Evolutionary conservation across 2,329 filamentous ascomycete species (phyloP).

Genomic region (Fusarium albidum): DNA sequence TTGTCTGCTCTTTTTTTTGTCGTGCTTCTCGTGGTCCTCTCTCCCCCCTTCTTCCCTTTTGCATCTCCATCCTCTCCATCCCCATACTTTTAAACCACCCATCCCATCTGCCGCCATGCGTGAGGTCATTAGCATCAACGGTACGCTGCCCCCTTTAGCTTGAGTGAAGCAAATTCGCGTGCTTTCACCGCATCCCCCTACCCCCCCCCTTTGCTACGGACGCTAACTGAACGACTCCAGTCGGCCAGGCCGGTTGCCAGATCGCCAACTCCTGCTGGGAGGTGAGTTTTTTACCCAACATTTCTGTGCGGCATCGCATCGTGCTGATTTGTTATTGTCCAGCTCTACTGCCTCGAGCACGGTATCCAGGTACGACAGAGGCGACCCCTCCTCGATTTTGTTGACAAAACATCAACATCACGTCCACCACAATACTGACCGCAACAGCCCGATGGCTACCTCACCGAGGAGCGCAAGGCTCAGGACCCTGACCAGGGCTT

Average conservation of each 20-base stretch:
- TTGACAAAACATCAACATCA: conserved; percentile 32
- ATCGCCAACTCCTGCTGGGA: conserved; percentile 99
- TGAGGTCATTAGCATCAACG: conserved; percentile 99
- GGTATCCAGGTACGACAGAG: conserved; percentile 91
- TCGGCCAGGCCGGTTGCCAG: conserved; percentile 99
- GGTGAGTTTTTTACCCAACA: conserved; percentile 68
- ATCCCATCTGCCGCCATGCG: conserved; percentile 78
- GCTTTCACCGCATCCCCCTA: conserved; percentile 53
- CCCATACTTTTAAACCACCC: conserved; percentile 35
- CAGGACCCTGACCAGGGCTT: conserved; percentile 95
- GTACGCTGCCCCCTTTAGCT: conserved; percentile 65
- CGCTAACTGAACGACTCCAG: conserved; percentile 70
- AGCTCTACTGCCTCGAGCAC: conserved; percentile 99
- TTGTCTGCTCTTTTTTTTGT: conserved; percentile 38
- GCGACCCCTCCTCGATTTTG: conserved; percentile 34
- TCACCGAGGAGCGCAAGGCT: conserved; percentile 97
- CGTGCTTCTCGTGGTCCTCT: conserved; percentile 35
- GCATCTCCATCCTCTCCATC: conserved; percentile 44
- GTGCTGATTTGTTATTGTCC: conserved; percentile 36
- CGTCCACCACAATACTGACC: conserved; percentile 23
- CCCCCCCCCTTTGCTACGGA: conserved; percentile 18
- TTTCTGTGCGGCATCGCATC: conserved; percentile 37
- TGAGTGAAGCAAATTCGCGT: conserved; percentile 36
- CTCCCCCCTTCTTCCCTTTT: conserved; percentile 45
- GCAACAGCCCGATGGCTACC: conserved; percentile 90